Evolutionary conservation across 768 basidiomycete species (phyloP).

Genomic region (Coprinopsis cinerea): DNA sequence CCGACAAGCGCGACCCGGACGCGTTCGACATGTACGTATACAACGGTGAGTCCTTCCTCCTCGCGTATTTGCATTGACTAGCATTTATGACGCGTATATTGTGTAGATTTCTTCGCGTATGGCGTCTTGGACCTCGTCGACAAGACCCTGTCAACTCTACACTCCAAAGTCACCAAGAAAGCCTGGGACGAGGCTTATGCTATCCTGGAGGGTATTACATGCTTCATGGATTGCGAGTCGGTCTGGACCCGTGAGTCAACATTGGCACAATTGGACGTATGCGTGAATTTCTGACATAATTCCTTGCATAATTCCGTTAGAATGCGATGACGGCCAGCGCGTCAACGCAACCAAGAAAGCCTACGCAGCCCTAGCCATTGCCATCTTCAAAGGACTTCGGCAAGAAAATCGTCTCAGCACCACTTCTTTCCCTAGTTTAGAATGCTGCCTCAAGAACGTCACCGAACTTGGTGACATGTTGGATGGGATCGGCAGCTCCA

Average conservation of each 20-base stretch:
- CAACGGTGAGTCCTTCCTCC: constrained; percentile 21
- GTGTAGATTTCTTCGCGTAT: constrained; percentile 27
- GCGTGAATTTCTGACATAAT: not conserved
- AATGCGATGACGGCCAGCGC: constrained; percentile 29
- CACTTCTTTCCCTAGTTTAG: constrained; percentile 26
- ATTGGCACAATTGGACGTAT: not conserved
- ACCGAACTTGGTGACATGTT: constrained; percentile 23
- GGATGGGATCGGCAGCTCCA: constrained; percentile 19
- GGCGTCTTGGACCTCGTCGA: constrained; percentile 32
- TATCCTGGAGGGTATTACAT: constrained; percentile 27
- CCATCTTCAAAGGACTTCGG: constrained; percentile 27
- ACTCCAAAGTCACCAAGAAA: constrained; percentile 27
- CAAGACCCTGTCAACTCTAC: constrained; percentile 20
- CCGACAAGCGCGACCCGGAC: constrained; percentile 27
- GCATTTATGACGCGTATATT: constrained; percentile 24
- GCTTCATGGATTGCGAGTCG: constrained; percentile 25
- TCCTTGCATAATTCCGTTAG: constrained; percentile 13
- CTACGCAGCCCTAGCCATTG: constrained; percentile 28
- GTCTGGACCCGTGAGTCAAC: constrained; percentile 26
- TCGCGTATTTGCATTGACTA: constrained; percentile 7
- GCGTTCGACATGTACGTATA: constrained; percentile 29
- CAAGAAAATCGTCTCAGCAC: constrained; percentile 22
- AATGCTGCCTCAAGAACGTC: constrained; percentile 24
- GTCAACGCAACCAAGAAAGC: constrained; percentile 24
- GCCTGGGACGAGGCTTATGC: constrained; percentile 27